Percentiles rank a stretch among this genome's conserved stretches.
These are phyloP conservation scores for Gamarada debralockiae DNA, from an alignment of 495 filamentous ascomycete genomes.

Conservation along the genomic window DNA sequence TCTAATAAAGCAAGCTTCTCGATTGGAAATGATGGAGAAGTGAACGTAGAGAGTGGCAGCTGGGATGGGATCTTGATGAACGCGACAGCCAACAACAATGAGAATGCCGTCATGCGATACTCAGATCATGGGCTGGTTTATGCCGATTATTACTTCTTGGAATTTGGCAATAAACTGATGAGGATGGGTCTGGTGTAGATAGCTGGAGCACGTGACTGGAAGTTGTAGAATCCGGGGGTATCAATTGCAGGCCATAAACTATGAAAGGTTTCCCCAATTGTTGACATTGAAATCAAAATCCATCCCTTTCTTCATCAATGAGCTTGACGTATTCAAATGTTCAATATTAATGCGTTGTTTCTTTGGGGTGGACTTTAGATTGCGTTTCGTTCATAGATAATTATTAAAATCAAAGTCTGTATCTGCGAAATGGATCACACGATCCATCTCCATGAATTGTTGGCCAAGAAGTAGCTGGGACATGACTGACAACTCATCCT, in stretches of 20 bases:
- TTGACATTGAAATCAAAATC: constrained; percentile 10
- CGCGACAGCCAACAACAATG: constrained; percentile 38
- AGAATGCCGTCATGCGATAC: constrained; percentile 19
- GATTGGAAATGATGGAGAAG: background rate
- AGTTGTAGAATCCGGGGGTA: too few species aligned
- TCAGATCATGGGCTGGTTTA: constrained; percentile 40
- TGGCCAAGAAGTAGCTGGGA: constrained; percentile 22
- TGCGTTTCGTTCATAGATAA: too few species aligned
- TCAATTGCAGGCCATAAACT: constrained; percentile 1
- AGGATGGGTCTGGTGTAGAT: constrained; percentile 24
- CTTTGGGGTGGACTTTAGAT: too few species aligned
- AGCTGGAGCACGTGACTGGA: too few species aligned
- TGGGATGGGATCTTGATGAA: constrained; percentile 31
- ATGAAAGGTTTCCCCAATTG: background rate
- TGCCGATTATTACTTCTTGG: constrained; percentile 44
- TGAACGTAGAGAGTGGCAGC: background rate
- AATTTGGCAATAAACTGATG: constrained; percentile 37
- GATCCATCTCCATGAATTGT: constrained; percentile 26
- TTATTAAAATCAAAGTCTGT: constrained; percentile 11
- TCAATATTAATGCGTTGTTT: too few species aligned
- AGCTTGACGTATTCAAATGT: too few species aligned
- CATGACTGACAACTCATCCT: constrained; percentile 31
- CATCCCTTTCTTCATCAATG: constrained; percentile 32
- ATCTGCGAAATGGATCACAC: constrained; percentile 33
- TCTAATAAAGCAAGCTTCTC: constrained; percentile 8